phyloP scores from a whole-genome alignment of 352 stramenopile species.

The Halophytophthora polymorphica region DNA sequence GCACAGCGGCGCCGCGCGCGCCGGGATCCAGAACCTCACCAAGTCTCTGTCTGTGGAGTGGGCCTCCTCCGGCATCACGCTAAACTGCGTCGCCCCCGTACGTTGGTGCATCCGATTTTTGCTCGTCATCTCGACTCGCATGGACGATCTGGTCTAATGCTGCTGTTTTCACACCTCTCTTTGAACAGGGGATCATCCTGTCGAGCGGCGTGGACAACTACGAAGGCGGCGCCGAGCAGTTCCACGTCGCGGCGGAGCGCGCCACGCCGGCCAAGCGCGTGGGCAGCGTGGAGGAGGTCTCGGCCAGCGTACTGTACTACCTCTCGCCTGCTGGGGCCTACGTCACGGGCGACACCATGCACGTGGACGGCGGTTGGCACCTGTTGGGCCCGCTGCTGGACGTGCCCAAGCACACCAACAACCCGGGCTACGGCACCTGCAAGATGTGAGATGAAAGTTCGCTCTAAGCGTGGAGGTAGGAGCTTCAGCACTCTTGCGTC shows the following conservation, averaged over 20 bases:
- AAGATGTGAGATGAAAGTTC: slow-evolving; percentile 42
- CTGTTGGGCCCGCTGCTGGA: slow-evolving; percentile 66
- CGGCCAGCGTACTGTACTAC: slow-evolving; percentile 82
- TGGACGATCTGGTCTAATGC: too few relatives aligned
- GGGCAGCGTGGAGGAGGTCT: slow-evolving; percentile 87
- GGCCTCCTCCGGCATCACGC: slow-evolving; percentile 87
- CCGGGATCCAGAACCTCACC: slow-evolving; percentile 92
- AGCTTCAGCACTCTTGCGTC: too few relatives aligned
- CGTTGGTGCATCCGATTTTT: too few relatives aligned
- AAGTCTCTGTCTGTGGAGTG: slow-evolving; percentile 94
- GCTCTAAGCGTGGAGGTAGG: too few relatives aligned
- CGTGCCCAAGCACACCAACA: slow-evolving; percentile 74
- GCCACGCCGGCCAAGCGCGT: slow-evolving; percentile 87
- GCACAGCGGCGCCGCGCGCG: slow-evolving; percentile 88
- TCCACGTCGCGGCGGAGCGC: slow-evolving; percentile 74
- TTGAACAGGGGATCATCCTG: slow-evolving; percentile 62
- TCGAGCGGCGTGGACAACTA: slow-evolving; percentile 89
- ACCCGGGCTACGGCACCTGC: slow-evolving; percentile 75
- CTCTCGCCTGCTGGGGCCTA: slow-evolving; percentile 87
- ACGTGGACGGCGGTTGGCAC: slow-evolving; percentile 87
- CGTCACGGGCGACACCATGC: slow-evolving; percentile 86
- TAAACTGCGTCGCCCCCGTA: slow-evolving; percentile 93
- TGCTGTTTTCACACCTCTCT: slow-evolving; percentile 23
- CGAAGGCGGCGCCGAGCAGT: slow-evolving; percentile 80
- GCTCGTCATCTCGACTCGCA: too few relatives aligned